Conservation (phyloP, 2,329 filamentous ascomycete species). For the Aureobasidium musti region DNA sequence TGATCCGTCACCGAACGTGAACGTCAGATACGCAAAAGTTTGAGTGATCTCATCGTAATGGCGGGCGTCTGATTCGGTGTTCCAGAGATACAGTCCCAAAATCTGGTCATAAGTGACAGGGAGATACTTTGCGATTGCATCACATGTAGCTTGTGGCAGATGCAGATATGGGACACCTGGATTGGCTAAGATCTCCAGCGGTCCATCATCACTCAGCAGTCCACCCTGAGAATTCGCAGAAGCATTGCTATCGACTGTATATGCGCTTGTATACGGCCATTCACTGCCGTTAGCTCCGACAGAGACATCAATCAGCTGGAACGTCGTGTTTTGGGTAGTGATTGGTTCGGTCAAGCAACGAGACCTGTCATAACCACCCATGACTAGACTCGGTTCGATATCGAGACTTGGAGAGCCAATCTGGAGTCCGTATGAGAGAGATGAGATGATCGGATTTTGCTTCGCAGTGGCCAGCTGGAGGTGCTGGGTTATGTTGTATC, state of each 20-base stretch:
- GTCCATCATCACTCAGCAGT: neutral
- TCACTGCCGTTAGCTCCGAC: neutral
- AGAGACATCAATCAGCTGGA: neutral
- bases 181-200: neutral
- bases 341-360: slow-evolving; percentile 4
- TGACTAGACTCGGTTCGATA: slow-evolving; percentile 1
- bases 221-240: neutral
- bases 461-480: neutral
- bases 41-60: neutral
- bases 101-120: slow-evolving; percentile 1
- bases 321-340: neutral
- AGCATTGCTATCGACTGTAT: neutral
- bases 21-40: neutral
- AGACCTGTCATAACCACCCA: slow-evolving; percentile 20
- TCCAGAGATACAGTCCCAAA: slow-evolving; percentile 11
- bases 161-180: slow-evolving; percentile 21
- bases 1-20: neutral
- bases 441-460: neutral
- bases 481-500: neutral
- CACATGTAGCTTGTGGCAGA: neutral
- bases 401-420: neutral
- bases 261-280: neutral
- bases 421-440: slow-evolving; percentile 16
- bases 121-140: slow-evolving; percentile 9
- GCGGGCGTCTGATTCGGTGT: neutral